Conservation (phyloP, 1,139 yeast species). For the Kazachstania sp. region DNA sequence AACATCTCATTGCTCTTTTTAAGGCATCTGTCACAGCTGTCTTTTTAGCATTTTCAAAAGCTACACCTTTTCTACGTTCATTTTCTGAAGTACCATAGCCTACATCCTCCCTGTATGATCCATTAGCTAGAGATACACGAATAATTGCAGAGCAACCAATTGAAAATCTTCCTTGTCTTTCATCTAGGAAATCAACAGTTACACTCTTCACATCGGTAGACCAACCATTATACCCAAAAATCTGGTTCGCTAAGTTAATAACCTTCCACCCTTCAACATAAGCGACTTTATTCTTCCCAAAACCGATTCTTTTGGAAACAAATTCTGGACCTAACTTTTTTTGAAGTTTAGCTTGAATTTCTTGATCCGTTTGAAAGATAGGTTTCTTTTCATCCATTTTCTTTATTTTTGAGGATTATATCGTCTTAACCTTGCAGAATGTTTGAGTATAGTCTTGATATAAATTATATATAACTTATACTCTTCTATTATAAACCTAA, state of each 20-base stretch:
- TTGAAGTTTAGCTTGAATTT: constrained; percentile 38
- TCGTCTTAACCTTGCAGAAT: no score
- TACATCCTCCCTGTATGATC: constrained; percentile 70
- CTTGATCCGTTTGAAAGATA: constrained; percentile 16
- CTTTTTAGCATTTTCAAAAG: constrained; percentile 73
- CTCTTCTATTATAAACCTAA: no score
- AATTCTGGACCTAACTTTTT: constrained; percentile 84
- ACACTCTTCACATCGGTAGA: constrained; percentile 56
- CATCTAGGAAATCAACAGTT: constrained; percentile 66
- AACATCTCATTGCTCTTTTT: constrained; percentile 66
- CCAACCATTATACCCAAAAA: constrained; percentile 82
- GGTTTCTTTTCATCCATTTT: constrained; percentile 23
- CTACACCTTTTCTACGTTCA: constrained; percentile 60
- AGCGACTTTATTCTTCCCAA: constrained; percentile 58
- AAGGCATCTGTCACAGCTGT: constrained; percentile 78
- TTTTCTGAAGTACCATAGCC: constrained; percentile 77
- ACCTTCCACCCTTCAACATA: constrained; percentile 81
- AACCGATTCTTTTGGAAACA: constrained; percentile 73
- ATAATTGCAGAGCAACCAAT: constrained; percentile 67
- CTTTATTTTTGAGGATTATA: not conserved
- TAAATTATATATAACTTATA: no score
- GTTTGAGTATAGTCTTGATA: no score
- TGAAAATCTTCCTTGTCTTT: constrained; percentile 44
- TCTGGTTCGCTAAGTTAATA: constrained; percentile 65
- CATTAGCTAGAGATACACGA: constrained; percentile 62